A percentile compares a stretch with the other conserved stretches of the same genome.
Evolutionary conservation across 805 yeast species (phyloP).

Genomic region (Candida insectalens): DNA sequence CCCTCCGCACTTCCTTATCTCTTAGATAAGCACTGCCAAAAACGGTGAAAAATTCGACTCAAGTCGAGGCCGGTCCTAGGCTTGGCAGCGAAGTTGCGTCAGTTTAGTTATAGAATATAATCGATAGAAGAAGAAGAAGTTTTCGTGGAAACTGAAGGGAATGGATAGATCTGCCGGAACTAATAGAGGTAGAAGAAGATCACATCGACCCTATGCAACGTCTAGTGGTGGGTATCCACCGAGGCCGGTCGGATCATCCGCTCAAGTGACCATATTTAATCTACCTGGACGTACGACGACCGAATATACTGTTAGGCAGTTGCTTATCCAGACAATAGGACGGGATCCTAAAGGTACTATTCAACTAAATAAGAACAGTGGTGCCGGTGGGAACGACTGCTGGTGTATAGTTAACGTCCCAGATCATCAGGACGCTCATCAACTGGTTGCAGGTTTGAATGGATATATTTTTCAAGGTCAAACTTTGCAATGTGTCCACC

Average conservation of each 20-base stretch:
- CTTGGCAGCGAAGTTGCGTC: too few relatives aligned
- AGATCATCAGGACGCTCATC: conserved; percentile 5
- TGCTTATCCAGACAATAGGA: background rate
- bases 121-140: too few relatives aligned
- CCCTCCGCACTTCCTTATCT: too few relatives aligned
- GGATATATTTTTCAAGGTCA: conserved; percentile 12
- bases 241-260: too few relatives aligned
- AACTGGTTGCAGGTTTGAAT: conserved; percentile 9
- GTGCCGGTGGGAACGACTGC: conserved; percentile 12
- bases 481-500: conserved; percentile 9
- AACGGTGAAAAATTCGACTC: too few relatives aligned
- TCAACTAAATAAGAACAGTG: conserved; percentile 13
- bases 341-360: conserved; percentile 6
- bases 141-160: too few relatives aligned
- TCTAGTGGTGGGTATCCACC: too few relatives aligned
- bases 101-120: too few relatives aligned
- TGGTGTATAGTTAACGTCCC: conserved; percentile 11
- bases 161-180: too few relatives aligned
- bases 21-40: too few relatives aligned
- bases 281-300: background rate
- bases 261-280: conserved; percentile 1
- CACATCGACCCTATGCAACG: background rate
- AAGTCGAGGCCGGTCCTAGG: too few relatives aligned
- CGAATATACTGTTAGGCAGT: background rate
- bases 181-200: too few relatives aligned